A percentile compares a stretch with the other conserved stretches of the same genome.
phyloP scores from a whole-genome alignment of 1,284 basidiomycete species.

The Trichosporon ovoides region DNA sequence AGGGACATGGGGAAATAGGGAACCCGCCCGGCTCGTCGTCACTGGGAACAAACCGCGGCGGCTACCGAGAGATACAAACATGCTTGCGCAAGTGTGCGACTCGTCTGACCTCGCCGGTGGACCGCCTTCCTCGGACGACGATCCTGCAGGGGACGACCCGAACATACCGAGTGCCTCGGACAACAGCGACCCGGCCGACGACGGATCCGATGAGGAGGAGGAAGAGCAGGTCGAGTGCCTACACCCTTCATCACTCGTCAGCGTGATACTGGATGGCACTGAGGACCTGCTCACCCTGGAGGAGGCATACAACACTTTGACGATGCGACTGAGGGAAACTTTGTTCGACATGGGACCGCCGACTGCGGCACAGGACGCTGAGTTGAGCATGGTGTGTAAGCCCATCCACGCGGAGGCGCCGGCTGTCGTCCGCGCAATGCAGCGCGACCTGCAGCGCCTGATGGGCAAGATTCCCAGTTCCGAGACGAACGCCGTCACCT shows the following conservation, averaged over 20 bases:
- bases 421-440: conserved; percentile 39
- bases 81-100: conserved; percentile 16
- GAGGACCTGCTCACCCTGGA: conserved; percentile 45
- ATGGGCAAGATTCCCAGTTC: conserved; percentile 37
- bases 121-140: conserved; percentile 8
- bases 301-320: conserved; percentile 41
- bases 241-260: conserved; percentile 32
- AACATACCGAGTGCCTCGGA: not conserved
- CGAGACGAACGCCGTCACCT: conserved; percentile 21
- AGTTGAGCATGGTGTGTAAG: not conserved
- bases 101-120: conserved; percentile 12
- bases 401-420: conserved; percentile 41
- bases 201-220: conserved; percentile 32
- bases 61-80: not conserved
- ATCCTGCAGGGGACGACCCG: conserved; percentile 34
- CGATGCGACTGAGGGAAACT: conserved; percentile 23
- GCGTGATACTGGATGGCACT: conserved; percentile 39
- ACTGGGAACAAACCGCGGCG: conserved; percentile 27
- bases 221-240: conserved; percentile 35
- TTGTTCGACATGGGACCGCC: conserved; percentile 20
- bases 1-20: conserved; percentile 45
- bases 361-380: not conserved
- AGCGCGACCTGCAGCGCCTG: conserved; percentile 38
- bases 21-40: conserved; percentile 37
- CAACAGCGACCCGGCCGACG: conserved; percentile 10